Evolutionary conservation across 805 yeast genomes (phyloP).

Genomic region (Sungouiella blattae): DNA sequence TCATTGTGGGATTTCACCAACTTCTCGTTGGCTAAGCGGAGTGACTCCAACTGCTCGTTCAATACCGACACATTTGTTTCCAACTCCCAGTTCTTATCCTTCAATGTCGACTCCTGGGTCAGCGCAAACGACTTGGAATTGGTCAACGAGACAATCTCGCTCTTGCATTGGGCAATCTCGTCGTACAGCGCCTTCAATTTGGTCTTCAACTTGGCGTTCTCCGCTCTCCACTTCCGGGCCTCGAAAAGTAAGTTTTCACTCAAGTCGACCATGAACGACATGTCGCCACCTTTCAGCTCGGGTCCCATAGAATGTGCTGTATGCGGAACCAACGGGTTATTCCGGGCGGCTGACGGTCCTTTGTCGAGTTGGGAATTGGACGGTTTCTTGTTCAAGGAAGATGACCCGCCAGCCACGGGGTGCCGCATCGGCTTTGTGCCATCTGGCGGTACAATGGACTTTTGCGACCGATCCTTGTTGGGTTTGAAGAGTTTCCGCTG

Average conservation of each 20-base stretch:
- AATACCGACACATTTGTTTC: constrained; percentile 49
- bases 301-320: constrained; percentile 36
- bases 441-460: constrained; percentile 2
- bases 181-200: constrained; percentile 41
- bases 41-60: constrained; percentile 40
- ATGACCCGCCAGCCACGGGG: constrained; percentile 1
- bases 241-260: constrained; percentile 70
- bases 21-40: constrained; percentile 39
- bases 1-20: constrained; percentile 31
- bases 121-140: constrained; percentile 32
- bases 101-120: constrained; percentile 45
- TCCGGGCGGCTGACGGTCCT: background rate
- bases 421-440: constrained; percentile 1
- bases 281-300: constrained; percentile 53
- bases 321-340: constrained; percentile 12
- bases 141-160: constrained; percentile 31
- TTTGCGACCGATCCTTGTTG: constrained; percentile 5
- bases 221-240: constrained; percentile 68
- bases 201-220: constrained; percentile 46
- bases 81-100: constrained; percentile 64
- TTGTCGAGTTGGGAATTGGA: background rate
- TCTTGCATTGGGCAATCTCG: constrained; percentile 38
- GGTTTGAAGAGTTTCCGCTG: constrained; percentile 30
- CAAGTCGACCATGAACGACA: constrained; percentile 68
- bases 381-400: background rate